Evolutionary conservation across 2,329 filamentous ascomycete species (phyloP).

Genomic region (Fusarium pilosicola): DNA sequence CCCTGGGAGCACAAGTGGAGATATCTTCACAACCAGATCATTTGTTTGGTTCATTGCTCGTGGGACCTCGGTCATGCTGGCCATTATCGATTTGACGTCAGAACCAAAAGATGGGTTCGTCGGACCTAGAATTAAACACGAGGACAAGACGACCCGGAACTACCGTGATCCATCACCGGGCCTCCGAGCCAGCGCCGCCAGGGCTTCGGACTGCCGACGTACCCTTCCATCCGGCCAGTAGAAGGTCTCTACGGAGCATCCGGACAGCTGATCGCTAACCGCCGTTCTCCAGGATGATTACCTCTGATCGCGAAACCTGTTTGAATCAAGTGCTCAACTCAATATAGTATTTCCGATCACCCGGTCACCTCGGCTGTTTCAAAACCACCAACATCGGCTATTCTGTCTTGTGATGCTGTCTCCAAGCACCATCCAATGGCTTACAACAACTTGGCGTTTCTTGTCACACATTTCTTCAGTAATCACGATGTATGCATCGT

Average conservation of each 20-base stretch:
- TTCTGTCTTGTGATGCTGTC: conserved; percentile 15
- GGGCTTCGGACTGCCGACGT: conserved; percentile 40
- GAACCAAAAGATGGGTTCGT: conserved; percentile 18
- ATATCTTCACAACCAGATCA: not conserved
- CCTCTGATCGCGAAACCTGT: conserved; percentile 13
- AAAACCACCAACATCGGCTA: conserved; percentile 27
- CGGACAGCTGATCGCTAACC: conserved; percentile 1
- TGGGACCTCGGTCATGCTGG: conserved; percentile 39
- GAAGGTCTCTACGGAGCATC: not conserved
- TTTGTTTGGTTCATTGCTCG: conserved; percentile 30
- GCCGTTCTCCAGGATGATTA: conserved; percentile 3
- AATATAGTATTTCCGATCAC: conserved; percentile 37
- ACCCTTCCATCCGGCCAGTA: conserved; percentile 39
- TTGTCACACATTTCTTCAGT: not conserved
- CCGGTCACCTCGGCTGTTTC: conserved; percentile 38
- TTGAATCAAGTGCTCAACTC: not conserved
- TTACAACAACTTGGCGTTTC: conserved; percentile 4
- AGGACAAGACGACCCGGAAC: conserved; percentile 25
- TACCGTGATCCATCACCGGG: conserved; percentile 37
- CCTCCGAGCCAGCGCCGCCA: conserved; percentile 31
- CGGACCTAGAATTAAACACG: conserved; percentile 8
- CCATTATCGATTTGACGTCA: conserved; percentile 41
- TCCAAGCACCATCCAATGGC: not conserved
- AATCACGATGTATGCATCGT: conserved; percentile 8
- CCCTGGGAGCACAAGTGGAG: conserved; percentile 21